A percentile compares a stretch with the other conserved stretches of the same genome.
Evolutionary conservation across 176 grass and related monocot genomes (phyloP).

Genomic region (Bromus sterilis): DNA sequence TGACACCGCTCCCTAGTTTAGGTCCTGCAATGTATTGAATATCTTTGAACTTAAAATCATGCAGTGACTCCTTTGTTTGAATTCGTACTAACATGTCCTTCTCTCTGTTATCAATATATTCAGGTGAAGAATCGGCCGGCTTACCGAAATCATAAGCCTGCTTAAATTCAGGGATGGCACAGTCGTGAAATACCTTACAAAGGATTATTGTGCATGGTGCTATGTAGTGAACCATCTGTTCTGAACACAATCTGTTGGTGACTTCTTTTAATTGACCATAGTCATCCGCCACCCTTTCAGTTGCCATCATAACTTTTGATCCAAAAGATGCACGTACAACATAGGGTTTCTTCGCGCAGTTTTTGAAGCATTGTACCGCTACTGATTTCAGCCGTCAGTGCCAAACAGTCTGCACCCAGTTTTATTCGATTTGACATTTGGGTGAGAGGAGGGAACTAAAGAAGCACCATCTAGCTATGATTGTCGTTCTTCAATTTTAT

Average conservation of each 20-base stretch:
- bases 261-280: neutral
- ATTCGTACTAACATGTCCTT: slow-evolving; percentile 10
- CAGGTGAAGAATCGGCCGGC: slow-evolving; percentile 33
- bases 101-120: slow-evolving; percentile 15
- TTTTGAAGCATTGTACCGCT: neutral
- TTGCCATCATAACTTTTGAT: neutral
- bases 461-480: neutral
- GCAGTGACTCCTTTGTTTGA: neutral
- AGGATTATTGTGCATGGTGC: neutral
- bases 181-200: neutral
- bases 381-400: slow-evolving; percentile 16
- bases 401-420: slow-evolving; percentile 10
- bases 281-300: neutral
- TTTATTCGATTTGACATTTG: slow-evolving; percentile 20
- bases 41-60: slow-evolving; percentile 4
- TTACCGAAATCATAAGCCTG: slow-evolving; percentile 6
- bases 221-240: slow-evolving; percentile 24
- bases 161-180: slow-evolving; percentile 6
- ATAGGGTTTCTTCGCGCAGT: slow-evolving; percentile 1
- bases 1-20: no score
- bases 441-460: neutral
- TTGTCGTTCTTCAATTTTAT: neutral
- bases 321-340: slow-evolving; percentile 24
- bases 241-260: slow-evolving; percentile 9
- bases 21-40: neutral